Conservation (phyloP, 2,329 filamentous ascomycete genomes). For the Calonectria fujianensis region DNA sequence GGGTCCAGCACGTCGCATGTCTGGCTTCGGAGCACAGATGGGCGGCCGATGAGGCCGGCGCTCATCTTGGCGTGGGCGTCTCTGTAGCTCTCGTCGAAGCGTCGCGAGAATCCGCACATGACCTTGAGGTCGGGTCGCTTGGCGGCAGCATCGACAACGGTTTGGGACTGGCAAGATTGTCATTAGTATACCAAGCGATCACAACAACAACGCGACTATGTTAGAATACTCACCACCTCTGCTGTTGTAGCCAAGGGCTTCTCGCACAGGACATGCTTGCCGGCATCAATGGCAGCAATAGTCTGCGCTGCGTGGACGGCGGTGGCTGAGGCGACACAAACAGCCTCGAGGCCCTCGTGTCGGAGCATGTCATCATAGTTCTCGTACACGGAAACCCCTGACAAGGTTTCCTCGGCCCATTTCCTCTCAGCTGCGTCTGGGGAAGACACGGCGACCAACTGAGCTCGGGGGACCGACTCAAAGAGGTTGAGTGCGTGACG, state of each 20-base stretch:
- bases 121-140: slow-evolving; percentile 76
- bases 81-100: slow-evolving; percentile 79
- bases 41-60: slow-evolving; percentile 74
- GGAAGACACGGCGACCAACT: slow-evolving; percentile 70
- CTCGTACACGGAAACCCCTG: slow-evolving; percentile 65
- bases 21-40: slow-evolving; percentile 77
- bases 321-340: slow-evolving; percentile 65
- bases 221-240: slow-evolving; percentile 39
- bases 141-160: slow-evolving; percentile 42
- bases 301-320: slow-evolving; percentile 75
- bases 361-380: slow-evolving; percentile 69
- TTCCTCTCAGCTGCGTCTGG: slow-evolving; percentile 65
- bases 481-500: slow-evolving; percentile 70
- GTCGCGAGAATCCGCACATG: slow-evolving; percentile 62
- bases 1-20: slow-evolving; percentile 81
- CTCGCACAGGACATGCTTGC: slow-evolving; percentile 75
- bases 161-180: neutral
- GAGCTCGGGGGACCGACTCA: slow-evolving; percentile 65
- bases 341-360: slow-evolving; percentile 62
- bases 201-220: too few species aligned
- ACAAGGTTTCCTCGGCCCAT: slow-evolving; percentile 66
- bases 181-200: neutral
- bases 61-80: slow-evolving; percentile 73
- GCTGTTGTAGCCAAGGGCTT: slow-evolving; percentile 75
- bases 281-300: slow-evolving; percentile 72